A percentile compares a stretch with the other conserved stretches of the same genome.
These are phyloP conservation scores for Cladorrhinum sp. DNA, from an alignment of 2,329 filamentous ascomycete species.

Conservation along the genomic window DNA sequence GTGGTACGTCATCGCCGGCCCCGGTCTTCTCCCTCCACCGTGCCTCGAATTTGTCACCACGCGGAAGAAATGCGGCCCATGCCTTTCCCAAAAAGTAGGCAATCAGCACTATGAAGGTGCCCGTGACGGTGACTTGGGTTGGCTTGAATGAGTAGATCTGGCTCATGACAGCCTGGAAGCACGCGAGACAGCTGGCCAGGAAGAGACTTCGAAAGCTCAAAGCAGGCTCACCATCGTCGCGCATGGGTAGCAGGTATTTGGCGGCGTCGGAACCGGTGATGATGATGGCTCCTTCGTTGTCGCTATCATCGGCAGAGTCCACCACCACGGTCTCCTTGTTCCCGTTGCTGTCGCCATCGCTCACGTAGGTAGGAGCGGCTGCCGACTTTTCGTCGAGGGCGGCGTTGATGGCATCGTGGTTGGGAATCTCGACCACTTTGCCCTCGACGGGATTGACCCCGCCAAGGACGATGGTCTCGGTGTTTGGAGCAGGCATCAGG, in stretches of 20 bases:
- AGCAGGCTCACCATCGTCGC: constrained; percentile 51
- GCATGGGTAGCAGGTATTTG: constrained; percentile 45
- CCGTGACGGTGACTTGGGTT: constrained; percentile 44
- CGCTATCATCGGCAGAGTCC: constrained; percentile 30
- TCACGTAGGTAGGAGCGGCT: neutral
- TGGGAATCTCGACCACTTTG: neutral
- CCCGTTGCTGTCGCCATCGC: constrained; percentile 19
- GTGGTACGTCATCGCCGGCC: constrained; percentile 32
- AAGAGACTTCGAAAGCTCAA: constrained; percentile 53
- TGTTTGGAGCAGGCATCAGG: neutral
- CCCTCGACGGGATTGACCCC: neutral
- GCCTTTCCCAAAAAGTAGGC: constrained; percentile 53
- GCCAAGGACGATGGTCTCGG: neutral
- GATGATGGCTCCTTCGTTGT: constrained; percentile 43
- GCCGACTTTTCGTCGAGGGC: neutral
- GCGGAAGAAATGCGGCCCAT: constrained; percentile 47
- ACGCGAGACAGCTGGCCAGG: constrained; percentile 46
- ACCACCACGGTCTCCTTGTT: constrained; percentile 24
- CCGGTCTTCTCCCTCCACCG: constrained; percentile 44
- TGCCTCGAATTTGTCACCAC: constrained; percentile 48
- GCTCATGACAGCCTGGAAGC: constrained; percentile 53
- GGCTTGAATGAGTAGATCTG: constrained; percentile 60
- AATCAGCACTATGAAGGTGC: constrained; percentile 56
- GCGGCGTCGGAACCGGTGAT: constrained; percentile 51
- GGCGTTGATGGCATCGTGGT: neutral